Evolutionary conservation across 2,329 filamentous ascomycete genomes (phyloP), one percentile per base, ranked within the genome.

Genomic region (Talaromyces sp.): DNA sequence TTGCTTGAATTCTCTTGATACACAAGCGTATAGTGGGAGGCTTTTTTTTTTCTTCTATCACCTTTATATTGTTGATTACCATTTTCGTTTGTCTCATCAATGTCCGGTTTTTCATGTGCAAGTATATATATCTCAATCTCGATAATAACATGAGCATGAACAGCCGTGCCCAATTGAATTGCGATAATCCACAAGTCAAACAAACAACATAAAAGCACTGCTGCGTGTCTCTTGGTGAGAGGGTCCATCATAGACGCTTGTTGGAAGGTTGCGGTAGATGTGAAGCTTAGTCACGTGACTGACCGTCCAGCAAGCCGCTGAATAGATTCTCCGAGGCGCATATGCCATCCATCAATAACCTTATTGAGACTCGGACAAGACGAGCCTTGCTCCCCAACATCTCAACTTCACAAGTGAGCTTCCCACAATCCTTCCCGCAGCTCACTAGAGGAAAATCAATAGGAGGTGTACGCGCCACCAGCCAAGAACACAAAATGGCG

Each of bases 401-500:
- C 18, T 23, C 57, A 48, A 33, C 40, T 44, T 33, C n/a, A 46
- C 39, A 23, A 58, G 25, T 42, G 39, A 58, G 56, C 25, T 12
- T 8, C 21, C 18, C 46, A 48, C 46, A 12, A 39, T 14, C 25
- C 48, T 6, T n/a, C 18, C 25, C 46, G 59, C 37, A 28, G 31
- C 37, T 28, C 18, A 52, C 50, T 37, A 54, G 23, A 58, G 58
- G 58, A 21, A 18, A 9, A 25, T 16, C 18, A 18, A 52, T 18
- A 33, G 23, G 50, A 35, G 31, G 50, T 54, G 16, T 37, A 54
- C 1, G 50, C 54, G 54, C 42, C 57, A 50, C 25, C n/a, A 8
- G 40, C 1, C 14, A 59, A 31, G 3, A 33, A 33, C 4, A 14
- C 40, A 39, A 40, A 89, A 82, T 86, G 68, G 74, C 83, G 60